Evolutionary conservation across 352 stramenopile genomes (phyloP), one percentile per base, ranked within the genome.

Genomic region (Albugo candida): DNA sequence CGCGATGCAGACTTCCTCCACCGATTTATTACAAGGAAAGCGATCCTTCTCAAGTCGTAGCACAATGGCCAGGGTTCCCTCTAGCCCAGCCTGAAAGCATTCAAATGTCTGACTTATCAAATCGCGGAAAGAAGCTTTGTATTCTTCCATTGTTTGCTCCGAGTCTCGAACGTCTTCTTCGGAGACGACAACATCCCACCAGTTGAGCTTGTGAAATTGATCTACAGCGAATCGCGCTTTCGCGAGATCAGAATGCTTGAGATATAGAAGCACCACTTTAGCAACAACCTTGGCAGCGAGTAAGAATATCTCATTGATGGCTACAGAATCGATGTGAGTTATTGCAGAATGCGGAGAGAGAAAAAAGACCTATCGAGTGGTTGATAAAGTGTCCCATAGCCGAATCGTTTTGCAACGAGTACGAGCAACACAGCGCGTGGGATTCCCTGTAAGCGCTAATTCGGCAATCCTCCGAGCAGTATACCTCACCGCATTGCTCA

Each of bases 231-330:
- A 55, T 10, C 67, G 58, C 20, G 76, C 67, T 24, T 64, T 44
- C 5, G 52, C 56, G 45, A 85, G 53, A 46, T 83, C 67, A 41
- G 75, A 68, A 34, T 60, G 71, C 41, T 55, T 45, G 14, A 87
- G 55, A 31, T 70, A 87, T 16, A 65, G 58, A 50, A 70, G 47
- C 35, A 92, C n/a, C 13, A 88, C 61, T 31, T 68, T 70, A 31
- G 74, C 67, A 27, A 96, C 56, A 16, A 95, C 79, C 51, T 94
- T 87, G 43, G 68, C 81, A 11, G 84, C 82, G 11, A 95, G 62
- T 46, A 95, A 67, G 60, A 96, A 94, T 51, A 96, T 96, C 60
- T 96, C 86, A 58, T 96, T 96, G 10, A 82, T 95, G 47, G 81
- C 65, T 49, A 72, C 38, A 24, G 38, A 19, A 43, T 43, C 38